These are phyloP conservation scores for Ceratobasidium sp. DNA, from an alignment of 1,284 basidiomycete genomes.

Conservation along the genomic window DNA sequence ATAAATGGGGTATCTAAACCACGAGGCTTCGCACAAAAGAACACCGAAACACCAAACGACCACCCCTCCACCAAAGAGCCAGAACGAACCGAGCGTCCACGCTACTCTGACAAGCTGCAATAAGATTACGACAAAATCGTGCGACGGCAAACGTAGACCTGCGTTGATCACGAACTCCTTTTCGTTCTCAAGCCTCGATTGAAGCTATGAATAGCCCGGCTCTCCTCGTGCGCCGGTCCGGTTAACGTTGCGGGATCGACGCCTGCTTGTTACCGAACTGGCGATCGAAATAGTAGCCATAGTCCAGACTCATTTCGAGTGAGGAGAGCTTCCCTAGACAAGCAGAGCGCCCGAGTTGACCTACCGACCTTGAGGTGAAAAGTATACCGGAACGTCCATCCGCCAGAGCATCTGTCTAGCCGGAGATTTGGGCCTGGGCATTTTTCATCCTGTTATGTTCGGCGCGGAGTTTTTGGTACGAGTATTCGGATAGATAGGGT, in stretches of 20 bases:
- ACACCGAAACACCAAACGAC: conserved; percentile 70
- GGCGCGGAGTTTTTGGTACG: conserved; percentile 68
- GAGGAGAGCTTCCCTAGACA: neutral
- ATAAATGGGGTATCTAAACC: conserved; percentile 46
- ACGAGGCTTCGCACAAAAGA: conserved; percentile 71
- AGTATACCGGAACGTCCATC: conserved; percentile 65
- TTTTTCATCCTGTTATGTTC: conserved; percentile 58
- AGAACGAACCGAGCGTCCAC: conserved; percentile 66
- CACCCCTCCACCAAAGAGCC: conserved; percentile 69
- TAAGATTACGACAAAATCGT: neutral
- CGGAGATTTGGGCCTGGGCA: conserved; percentile 61
- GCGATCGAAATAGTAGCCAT: neutral
- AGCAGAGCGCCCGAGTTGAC: conserved; percentile 4
- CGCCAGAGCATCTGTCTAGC: conserved; percentile 70
- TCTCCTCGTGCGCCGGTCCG: conserved; percentile 33
- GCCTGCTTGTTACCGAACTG: neutral
- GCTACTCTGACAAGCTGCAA: conserved; percentile 61
- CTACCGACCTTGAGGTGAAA: conserved; percentile 53
- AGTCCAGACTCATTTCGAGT: conserved; percentile 6
- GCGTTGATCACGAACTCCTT: conserved; percentile 66
- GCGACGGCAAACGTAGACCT: conserved; percentile 43
- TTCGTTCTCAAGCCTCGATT: conserved; percentile 55
- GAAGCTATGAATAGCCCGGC: conserved; percentile 51
- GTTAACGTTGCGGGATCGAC: conserved; percentile 12
- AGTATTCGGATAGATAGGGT: conserved; percentile 65